phyloP scores from a whole-genome alignment of 176 grass and related monocot species.

The Lolium perenne region DNA sequence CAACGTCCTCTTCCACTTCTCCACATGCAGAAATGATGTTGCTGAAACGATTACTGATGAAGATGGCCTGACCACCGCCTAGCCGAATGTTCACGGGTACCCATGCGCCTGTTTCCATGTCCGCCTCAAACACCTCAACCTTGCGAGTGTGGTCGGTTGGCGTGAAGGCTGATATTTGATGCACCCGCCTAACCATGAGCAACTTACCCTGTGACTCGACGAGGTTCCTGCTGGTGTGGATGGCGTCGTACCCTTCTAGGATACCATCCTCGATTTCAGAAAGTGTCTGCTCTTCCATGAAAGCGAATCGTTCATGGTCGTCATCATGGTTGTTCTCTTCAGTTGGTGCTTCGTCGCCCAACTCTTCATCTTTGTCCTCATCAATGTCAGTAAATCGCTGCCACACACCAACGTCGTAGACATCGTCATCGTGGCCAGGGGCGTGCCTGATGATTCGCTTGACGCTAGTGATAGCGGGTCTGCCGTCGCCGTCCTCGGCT shows the following conservation, averaged over 20 bases:
- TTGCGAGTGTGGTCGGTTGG: background rate
- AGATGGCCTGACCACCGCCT: background rate
- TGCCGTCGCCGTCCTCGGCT: background rate
- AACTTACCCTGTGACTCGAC: background rate
- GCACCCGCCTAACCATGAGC: background rate
- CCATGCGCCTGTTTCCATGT: background rate
- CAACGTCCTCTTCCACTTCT: background rate
- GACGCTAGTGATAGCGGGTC: background rate
- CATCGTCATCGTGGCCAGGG: background rate
- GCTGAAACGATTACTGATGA: background rate
- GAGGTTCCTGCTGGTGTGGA: background rate
- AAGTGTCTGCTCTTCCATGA: background rate
- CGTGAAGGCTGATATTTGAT: background rate
- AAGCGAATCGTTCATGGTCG: too few species aligned
- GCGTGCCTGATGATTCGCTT: background rate
- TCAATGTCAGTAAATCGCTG: background rate
- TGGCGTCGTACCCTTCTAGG: background rate
- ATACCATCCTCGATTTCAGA: background rate
- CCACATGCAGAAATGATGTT: background rate
- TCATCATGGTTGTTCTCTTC: background rate
- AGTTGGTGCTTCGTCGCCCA: background rate
- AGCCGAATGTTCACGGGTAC: background rate
- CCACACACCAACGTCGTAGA: background rate
- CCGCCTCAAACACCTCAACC: background rate
- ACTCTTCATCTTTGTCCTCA: background rate